Evolutionary conservation across 2,329 filamentous ascomycete species (phyloP).

Genomic region (Exserohilum turcica): DNA sequence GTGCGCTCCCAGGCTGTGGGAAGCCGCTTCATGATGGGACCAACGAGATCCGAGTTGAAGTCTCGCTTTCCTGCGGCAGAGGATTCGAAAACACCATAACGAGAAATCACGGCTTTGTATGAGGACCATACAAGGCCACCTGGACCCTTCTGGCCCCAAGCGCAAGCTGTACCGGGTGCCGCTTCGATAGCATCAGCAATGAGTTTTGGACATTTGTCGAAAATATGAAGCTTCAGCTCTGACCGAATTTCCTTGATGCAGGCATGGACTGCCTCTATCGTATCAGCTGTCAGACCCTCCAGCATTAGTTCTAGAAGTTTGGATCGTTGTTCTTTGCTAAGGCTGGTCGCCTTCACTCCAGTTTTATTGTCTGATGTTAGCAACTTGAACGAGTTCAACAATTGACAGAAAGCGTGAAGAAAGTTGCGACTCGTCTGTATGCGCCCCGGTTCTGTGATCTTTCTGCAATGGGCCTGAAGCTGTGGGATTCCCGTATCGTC

Average conservation of each 20-base stretch:
- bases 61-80: constrained; percentile 45
- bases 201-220: constrained; percentile 50
- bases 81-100: constrained; percentile 55
- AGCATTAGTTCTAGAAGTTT: constrained; percentile 49
- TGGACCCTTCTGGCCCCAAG: constrained; percentile 47
- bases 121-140: constrained; percentile 59
- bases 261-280: constrained; percentile 47
- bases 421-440: constrained; percentile 55
- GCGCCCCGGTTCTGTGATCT: constrained; percentile 59
- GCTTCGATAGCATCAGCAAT: constrained; percentile 48
- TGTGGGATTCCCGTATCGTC: constrained; percentile 63
- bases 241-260: constrained; percentile 50
- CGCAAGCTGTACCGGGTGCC: constrained; percentile 39
- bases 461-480: constrained; percentile 63
- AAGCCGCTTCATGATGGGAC: constrained; percentile 49
- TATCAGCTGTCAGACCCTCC: constrained; percentile 50
- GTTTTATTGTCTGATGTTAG: constrained; percentile 56
- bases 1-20: constrained; percentile 52
- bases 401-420: constrained; percentile 57
- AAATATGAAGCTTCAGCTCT: constrained; percentile 54
- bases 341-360: constrained; percentile 48
- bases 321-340: constrained; percentile 49
- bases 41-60: constrained; percentile 50
- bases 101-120: constrained; percentile 62
- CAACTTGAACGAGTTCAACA: constrained; percentile 59